A percentile compares a stretch with the other conserved stretches of the same genome.
phyloP scores from a whole-genome alignment of 1,139 yeast genomes.

The Blastobotrys buckinghamii region DNA sequence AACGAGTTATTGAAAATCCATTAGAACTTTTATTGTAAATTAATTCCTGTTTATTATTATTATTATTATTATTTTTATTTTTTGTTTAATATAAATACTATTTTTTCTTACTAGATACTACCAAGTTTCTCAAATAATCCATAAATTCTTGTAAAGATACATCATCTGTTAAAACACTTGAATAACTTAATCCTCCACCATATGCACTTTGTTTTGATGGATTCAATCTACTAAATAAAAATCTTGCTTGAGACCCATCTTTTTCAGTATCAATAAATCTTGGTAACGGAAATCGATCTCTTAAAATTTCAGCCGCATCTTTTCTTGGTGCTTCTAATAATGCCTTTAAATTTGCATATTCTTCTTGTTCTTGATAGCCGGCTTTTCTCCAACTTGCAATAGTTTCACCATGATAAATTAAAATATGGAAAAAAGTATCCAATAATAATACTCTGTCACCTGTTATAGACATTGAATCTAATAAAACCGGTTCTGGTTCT shows the following conservation, averaged over 20 bases:
- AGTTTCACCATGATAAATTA: slow-evolving; percentile 62
- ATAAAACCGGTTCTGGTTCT: slow-evolving; percentile 56
- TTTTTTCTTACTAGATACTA: slow-evolving; percentile 19
- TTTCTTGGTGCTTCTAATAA: slow-evolving; percentile 59
- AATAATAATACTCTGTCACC: slow-evolving; percentile 55
- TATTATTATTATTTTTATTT: no score
- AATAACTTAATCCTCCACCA: slow-evolving; percentile 28
- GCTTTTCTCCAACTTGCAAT: slow-evolving; percentile 67
- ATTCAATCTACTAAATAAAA: slow-evolving; percentile 65
- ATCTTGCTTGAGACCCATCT: slow-evolving; percentile 75
- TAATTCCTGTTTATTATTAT: no score
- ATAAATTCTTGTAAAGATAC: slow-evolving; percentile 62
- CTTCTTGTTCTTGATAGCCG: slow-evolving; percentile 61
- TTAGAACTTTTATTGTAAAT: slow-evolving; percentile 75
- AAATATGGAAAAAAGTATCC: slow-evolving; percentile 70
- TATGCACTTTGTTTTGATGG: slow-evolving; percentile 48
- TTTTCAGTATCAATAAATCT: slow-evolving; percentile 70
- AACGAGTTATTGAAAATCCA: slow-evolving; percentile 91
- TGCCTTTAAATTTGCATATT: slow-evolving; percentile 54
- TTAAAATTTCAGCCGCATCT: slow-evolving; percentile 61
- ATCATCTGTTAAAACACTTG: slow-evolving; percentile 57
- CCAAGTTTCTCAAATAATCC: slow-evolving; percentile 40
- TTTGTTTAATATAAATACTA: no score
- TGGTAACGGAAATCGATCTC: slow-evolving; percentile 69
- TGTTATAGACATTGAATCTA: slow-evolving; percentile 63